Base-by-base conservation (phyloP, 169 alveolate genomes). In the Blepharisma undulans region DNA sequence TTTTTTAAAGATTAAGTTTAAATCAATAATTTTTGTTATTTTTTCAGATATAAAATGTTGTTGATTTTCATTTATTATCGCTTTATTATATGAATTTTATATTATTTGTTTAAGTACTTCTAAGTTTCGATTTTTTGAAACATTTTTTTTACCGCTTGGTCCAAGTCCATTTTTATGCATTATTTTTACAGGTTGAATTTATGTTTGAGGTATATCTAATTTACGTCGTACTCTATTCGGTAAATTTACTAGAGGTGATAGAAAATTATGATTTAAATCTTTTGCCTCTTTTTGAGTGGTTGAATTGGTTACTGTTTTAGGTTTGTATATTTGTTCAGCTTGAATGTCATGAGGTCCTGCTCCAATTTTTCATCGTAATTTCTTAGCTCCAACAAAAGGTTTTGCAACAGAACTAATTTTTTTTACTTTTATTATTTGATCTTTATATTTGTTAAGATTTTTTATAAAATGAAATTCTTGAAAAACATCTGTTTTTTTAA, bases 301-400 rank as follows among this genome's bases (percentile, higher is more conserved):
- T n/a, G 89, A 82, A 29, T 7, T 82, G 3, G 21, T 27, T 59
- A 82, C 89, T 8, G 22, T 82, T 7, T 10, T 33, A 4, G 89
- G 89, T n/a, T n/a, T 82, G 8, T 34, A n/a, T 30, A 48, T 82
- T 34, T n/a, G 30, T 34, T 76, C 89, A 3, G 76, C 76, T 19
- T 82, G 89, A 48, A 82, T 82, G 89, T 34, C 77, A n/a, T 82
- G 89, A 14, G 89, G 89, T 22, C 89, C 89, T 5, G 34, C 21
- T n/a, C 78, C 29, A 3, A n/a, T 82, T 8, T 21, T 48, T 22
- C 89, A 76, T 19, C 22, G 89, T n/a, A 30, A 19, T n/a, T 48
- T 82, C 33, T 34, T 19, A n/a, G 18, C 33, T 6, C 22, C 72
- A n/a, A 82, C 32, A 32, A 82, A 82, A 48, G 25, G 78, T 6